Evolutionary conservation across 2,329 filamentous ascomycete species (phyloP).

Genomic region (Cladobotryum mycophilum): DNA sequence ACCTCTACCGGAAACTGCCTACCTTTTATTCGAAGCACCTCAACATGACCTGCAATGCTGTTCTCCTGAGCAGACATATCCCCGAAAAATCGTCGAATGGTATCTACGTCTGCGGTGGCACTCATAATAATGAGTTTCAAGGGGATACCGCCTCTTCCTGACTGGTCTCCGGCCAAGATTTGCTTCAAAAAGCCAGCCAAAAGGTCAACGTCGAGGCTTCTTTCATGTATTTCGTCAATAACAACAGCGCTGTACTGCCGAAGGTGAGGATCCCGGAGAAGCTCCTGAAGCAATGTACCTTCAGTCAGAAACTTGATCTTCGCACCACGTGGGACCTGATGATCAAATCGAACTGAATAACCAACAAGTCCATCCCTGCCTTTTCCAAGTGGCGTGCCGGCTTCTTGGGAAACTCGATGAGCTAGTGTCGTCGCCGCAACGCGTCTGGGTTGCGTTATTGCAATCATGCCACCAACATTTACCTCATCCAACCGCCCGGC

Average conservation of each 20-base stretch:
- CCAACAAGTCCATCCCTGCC: slow-evolving; percentile 57
- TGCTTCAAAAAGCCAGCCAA: slow-evolving; percentile 82
- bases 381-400: slow-evolving; percentile 46
- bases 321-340: slow-evolving; percentile 72
- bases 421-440: slow-evolving; percentile 92
- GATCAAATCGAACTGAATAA: slow-evolving; percentile 93
- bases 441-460: slow-evolving; percentile 88
- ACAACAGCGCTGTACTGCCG: slow-evolving; percentile 82
- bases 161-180: slow-evolving; percentile 57
- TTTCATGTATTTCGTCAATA: slow-evolving; percentile 95
- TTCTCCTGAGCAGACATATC: slow-evolving; percentile 16
- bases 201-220: slow-evolving; percentile 89
- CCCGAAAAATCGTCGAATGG: slow-evolving; percentile 69
- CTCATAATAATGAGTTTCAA: slow-evolving; percentile 95
- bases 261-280: slow-evolving; percentile 77
- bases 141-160: slow-evolving; percentile 62
- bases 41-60: slow-evolving; percentile 20
- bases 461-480: slow-evolving; percentile 70
- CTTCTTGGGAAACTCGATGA: slow-evolving; percentile 76
- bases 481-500: slow-evolving; percentile 33
- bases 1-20: slow-evolving; percentile 81
- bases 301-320: slow-evolving; percentile 93
- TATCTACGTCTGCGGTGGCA: slow-evolving; percentile 84
- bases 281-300: slow-evolving; percentile 91
- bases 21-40: slow-evolving; percentile 66